A percentile compares a stretch with the other conserved stretches of the same genome.
These are phyloP conservation scores for Neofusicoccum cordaticola DNA, from an alignment of 2,329 filamentous ascomycete species.

Conservation along the genomic window DNA sequence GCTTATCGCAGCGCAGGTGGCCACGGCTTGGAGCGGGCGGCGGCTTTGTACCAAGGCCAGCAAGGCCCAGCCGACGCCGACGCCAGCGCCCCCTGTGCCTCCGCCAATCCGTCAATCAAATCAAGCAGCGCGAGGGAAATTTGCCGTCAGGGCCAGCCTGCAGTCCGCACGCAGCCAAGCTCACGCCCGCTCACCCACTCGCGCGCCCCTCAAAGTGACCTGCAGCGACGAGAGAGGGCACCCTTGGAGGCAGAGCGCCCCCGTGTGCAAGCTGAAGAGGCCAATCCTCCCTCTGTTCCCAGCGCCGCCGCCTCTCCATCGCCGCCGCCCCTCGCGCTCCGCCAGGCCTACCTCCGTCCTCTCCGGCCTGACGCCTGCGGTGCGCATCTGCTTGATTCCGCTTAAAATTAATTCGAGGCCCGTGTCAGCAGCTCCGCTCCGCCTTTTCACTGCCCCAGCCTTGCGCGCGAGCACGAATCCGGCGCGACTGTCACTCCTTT, in stretches of 20 bases:
- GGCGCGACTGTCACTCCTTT: constrained; percentile 14
- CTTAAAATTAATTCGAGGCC: constrained; percentile 6
- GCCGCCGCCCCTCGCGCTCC: not conserved
- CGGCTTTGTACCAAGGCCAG: not conserved
- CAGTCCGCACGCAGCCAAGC: not conserved
- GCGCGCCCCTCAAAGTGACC: not conserved
- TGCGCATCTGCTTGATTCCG: not conserved
- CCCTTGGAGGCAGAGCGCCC: not conserved
- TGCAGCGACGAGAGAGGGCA: constrained; percentile 3
- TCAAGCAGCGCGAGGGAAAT: not conserved
- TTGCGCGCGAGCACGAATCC: constrained; percentile 7
- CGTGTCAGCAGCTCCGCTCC: constrained; percentile 10
- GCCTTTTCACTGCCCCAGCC: constrained; percentile 14
- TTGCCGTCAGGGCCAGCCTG: not conserved
- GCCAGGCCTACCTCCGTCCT: not conserved
- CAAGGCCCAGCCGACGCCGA: not conserved
- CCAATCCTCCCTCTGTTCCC: not conserved
- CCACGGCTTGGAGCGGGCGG: not conserved
- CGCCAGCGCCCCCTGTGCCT: too few relatives aligned
- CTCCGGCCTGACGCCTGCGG: not conserved
- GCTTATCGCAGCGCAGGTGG: not conserved
- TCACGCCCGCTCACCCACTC: not conserved
- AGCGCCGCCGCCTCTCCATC: not conserved
- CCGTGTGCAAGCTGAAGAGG: not conserved
- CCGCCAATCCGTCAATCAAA: not conserved